These are phyloP conservation scores for Microbotryum violaceum DNA, from an alignment of 1,284 basidiomycete genomes.

Conservation along the genomic window DNA sequence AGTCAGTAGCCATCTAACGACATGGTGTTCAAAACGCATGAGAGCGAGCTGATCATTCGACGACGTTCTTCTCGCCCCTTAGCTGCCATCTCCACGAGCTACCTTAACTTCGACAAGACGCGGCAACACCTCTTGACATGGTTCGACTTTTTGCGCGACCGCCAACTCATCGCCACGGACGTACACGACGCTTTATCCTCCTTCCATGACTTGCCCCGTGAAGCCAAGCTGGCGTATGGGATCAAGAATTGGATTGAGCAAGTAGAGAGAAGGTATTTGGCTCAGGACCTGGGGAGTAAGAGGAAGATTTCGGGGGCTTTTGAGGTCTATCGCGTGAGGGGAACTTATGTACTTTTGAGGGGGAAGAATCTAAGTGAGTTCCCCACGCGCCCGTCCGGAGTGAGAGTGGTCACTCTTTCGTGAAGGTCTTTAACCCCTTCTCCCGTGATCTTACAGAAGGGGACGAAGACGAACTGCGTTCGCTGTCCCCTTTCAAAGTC, in stretches of 20 bases:
- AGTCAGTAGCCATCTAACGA: not conserved
- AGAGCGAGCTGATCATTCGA: not conserved
- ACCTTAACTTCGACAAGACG: not conserved
- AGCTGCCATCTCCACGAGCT: not conserved
- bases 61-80: not conserved
- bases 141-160: conserved; percentile 24
- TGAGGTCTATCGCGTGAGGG: not conserved
- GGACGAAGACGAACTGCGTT: not conserved
- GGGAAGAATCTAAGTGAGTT: not conserved
- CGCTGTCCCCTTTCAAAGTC: conserved; percentile 2
- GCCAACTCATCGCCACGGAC: conserved; percentile 5
- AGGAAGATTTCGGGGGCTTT: not conserved
- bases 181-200: not conserved
- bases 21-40: not conserved
- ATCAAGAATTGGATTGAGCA: not conserved
- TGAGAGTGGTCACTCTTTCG: too few species aligned
- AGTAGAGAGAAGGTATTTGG: not conserved
- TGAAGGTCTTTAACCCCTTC: not conserved
- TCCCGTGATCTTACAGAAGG: not conserved
- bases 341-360: not conserved
- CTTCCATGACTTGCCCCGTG: not conserved
- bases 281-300: not conserved
- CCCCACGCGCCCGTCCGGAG: too few species aligned
- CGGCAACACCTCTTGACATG: conserved; percentile 4
- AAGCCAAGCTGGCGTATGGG: not conserved